Base-by-base conservation (phyloP, 495 filamentous ascomycete species). In the Aspergillus asperescens region DNA sequence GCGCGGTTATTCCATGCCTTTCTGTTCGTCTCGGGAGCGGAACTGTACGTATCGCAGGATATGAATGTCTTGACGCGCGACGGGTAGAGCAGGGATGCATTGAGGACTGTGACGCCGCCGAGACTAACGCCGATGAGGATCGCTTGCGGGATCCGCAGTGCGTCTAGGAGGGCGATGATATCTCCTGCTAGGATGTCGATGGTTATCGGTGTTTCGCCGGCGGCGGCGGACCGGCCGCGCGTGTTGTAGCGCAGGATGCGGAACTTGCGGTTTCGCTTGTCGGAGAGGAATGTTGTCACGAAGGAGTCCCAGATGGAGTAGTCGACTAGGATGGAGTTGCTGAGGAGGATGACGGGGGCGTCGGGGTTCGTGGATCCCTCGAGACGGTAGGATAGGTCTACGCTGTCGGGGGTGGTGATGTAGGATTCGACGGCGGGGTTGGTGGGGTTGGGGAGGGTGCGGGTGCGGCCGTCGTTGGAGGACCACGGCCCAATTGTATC, bases 231-330 rank as follows among this genome's bases (percentile, higher is more conserved):
- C 55, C 84, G 78, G 28, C 85, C 87, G 47, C 87, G 84, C 24
- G 79, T 79, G 58, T 83, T 75, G 63, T 87, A 90, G 6, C 86
- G 80, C 5, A 92, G 72, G 57, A 90, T 75, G 50, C 85, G 81
- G 65, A 87, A 85, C 34, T 80, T 77, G 28, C 78, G 77, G 37
- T 87, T 81, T 41, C 74, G 60, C 0, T 72, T 59, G 32, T 74
- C 73, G 27, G 85, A 69, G 50, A 86, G 75, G 69, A 86, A 81
- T 0, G 70, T 60, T 16, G 73, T 68, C 10, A 90, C 68, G 58
- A 91, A 83, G 13, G 70, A 71, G 59, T 90, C 83, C 88, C 88
- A 93, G 75, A 93, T 90, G 68, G 76, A 75, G 58, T 80, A 76
- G 9, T 81, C 77, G 4, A 83, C 83, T 0, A 93, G 79, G 45